Base-by-base conservation (phyloP, 306 rosid genomes). In the Cicer cuneatum region DNA sequence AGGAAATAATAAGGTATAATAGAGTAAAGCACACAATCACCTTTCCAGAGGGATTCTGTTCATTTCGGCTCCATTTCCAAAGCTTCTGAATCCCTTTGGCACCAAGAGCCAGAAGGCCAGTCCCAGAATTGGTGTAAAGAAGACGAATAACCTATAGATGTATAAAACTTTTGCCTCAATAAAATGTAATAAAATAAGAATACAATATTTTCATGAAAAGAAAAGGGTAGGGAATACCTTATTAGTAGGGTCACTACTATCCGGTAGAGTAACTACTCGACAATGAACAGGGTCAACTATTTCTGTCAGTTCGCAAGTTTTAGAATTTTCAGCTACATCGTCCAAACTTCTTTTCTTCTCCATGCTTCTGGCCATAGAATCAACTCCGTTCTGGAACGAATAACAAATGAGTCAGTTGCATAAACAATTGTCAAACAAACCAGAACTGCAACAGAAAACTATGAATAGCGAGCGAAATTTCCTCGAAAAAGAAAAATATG, bases 51-150 rank as follows among this genome's bases (percentile, higher is more conserved):
- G 82, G 90, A 59, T 73, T 59, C 58, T 71, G 85, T 33, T 85
- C 96, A 61, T 69, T 87, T 37, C 90, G 88, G 6, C 57, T 15
- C 97, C 97, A 92, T 80, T 81, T 87, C 97, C 96, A 92, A 48
- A 92, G 82, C 83, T 86, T 83, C 72, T 88, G 97, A 71, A 73
- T 77, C 39, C 97, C 96, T 51, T 84, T 82, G 21, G 90, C 80
- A 52, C 92, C 96, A 59, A 89, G 89, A 65, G 93, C 97, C 81
- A 92, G 65, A 81, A 92, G 75, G 39, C 92, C 92, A 41, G 59
- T 52, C 52, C 93, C 97, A 54, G 86, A 79, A 82, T 85, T 86
- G 40, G 92, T 85, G 79, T 92, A 92, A 8, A 88, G 82, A 75
- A 92, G 93, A 63, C 88, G 84, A 69, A 80, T 86, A 51, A 89